Conservation (phyloP, 2,329 filamentous ascomycete species). For the Endothia cerciana region DNA sequence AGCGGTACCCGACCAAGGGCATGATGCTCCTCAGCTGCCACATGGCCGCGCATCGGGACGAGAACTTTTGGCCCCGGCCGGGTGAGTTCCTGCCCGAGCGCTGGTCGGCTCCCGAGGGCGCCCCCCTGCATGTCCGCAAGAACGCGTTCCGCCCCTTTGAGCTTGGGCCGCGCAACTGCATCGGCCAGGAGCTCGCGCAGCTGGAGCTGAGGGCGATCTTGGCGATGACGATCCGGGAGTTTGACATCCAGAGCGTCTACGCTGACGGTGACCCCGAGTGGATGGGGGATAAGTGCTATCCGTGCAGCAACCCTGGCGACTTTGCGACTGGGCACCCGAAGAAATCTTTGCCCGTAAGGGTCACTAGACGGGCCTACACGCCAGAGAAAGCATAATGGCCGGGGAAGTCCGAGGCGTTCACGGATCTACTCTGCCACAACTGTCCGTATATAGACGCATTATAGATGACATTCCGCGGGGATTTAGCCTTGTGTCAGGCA, state of each 20-base stretch:
- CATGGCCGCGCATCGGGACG: slow-evolving; percentile 37
- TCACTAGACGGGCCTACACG: slow-evolving; percentile 8
- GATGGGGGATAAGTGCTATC: slow-evolving; percentile 22
- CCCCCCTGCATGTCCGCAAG: slow-evolving; percentile 34
- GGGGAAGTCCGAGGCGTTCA: neutral
- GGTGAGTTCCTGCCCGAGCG: slow-evolving; percentile 47
- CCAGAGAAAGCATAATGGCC: neutral
- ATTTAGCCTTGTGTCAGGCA: no score
- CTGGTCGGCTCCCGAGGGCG: slow-evolving; percentile 39
- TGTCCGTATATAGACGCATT: no score
- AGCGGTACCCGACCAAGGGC: slow-evolving; percentile 41
- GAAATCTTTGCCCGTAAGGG: slow-evolving; percentile 20
- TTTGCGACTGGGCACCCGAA: slow-evolving; percentile 21
- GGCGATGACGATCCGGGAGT: slow-evolving; percentile 25
- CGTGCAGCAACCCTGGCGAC: neutral
- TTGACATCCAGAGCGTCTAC: slow-evolving; percentile 24
- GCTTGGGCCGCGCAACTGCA: slow-evolving; percentile 41
- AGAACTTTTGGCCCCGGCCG: slow-evolving; percentile 43
- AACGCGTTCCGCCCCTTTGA: slow-evolving; percentile 44
- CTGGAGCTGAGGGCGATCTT: slow-evolving; percentile 40
- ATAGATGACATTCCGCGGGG: no score
- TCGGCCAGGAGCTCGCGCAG: slow-evolving; percentile 43
- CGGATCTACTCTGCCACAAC: neutral
- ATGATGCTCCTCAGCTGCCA: slow-evolving; percentile 33
- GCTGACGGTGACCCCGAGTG: slow-evolving; percentile 18